Evolutionary conservation across 192 early-diverging fungal species (phyloP).

Genomic region (Coemansia aciculifera): DNA sequence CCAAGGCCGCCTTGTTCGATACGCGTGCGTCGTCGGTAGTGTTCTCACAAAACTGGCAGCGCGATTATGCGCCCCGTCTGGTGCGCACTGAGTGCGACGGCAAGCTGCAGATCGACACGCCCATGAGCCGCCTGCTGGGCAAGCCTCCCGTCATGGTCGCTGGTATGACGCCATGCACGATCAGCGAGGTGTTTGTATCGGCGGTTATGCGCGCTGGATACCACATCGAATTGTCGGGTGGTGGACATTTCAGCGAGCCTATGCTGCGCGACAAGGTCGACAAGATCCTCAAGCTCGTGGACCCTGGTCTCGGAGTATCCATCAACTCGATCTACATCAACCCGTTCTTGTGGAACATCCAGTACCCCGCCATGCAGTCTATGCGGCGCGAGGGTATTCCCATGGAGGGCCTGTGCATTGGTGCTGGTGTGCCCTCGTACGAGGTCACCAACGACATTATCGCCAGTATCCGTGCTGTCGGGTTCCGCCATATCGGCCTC

Average conservation of each 20-base stretch:
- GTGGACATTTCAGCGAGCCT: slow-evolving; percentile 81
- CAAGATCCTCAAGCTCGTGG: slow-evolving; percentile 69
- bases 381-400: slow-evolving; percentile 84
- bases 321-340: slow-evolving; percentile 91
- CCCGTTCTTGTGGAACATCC: slow-evolving; percentile 79
- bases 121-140: slow-evolving; percentile 78
- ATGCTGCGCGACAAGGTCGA: slow-evolving; percentile 70
- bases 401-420: slow-evolving; percentile 88
- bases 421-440: slow-evolving; percentile 87
- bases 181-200: slow-evolving; percentile 74
- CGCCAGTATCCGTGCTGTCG: slow-evolving; percentile 68
- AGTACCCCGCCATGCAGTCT: slow-evolving; percentile 79
- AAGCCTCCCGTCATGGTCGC: slow-evolving; percentile 93
- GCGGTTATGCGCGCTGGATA: slow-evolving; percentile 89
- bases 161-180: slow-evolving; percentile 91
- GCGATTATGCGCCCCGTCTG: slow-evolving; percentile 78
- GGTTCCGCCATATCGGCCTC: slow-evolving; percentile 78
- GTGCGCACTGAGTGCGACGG: slow-evolving; percentile 59
- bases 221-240: slow-evolving; percentile 90
- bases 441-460: slow-evolving; percentile 84
- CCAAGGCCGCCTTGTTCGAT: slow-evolving; percentile 76
- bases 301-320: slow-evolving; percentile 83
- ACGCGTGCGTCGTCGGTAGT: slow-evolving; percentile 62
- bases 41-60: slow-evolving; percentile 83
- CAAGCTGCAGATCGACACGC: slow-evolving; percentile 83